These are phyloP conservation scores for Hypericum perforatum DNA, from an alignment of 345 rosid genomes.

Conservation along the genomic window DNA sequence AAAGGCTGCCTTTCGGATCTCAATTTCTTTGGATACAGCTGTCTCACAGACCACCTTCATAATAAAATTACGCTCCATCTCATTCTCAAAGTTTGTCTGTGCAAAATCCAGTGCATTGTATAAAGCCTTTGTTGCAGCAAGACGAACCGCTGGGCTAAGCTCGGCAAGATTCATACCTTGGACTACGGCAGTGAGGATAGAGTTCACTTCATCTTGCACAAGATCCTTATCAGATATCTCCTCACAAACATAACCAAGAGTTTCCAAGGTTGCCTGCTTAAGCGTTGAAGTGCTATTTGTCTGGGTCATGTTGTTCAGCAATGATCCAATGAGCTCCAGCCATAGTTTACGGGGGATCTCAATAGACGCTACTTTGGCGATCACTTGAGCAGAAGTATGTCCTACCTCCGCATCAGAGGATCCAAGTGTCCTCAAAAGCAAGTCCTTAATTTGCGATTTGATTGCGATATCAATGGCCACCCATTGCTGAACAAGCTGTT, in stretches of 20 bases:
- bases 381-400: conserved; percentile 84
- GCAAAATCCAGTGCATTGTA: conserved; percentile 88
- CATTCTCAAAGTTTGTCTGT: conserved; percentile 83
- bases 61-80: conserved; percentile 82
- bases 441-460: conserved; percentile 78
- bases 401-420: conserved; percentile 65
- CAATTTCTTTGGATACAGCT: conserved; percentile 65
- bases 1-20: conserved; percentile 82
- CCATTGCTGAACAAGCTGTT: conserved; percentile 69
- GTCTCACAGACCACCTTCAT: conserved; percentile 95
- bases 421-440: conserved; percentile 57
- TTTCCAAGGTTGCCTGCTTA: conserved; percentile 86
- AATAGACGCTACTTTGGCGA: conserved; percentile 83
- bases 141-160: conserved; percentile 64
- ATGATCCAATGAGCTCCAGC: conserved; percentile 65
- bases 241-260: conserved; percentile 89
- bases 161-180: conserved; percentile 90
- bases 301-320: conserved; percentile 74
- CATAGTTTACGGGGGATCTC: conserved; percentile 90
- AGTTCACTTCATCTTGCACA: conserved; percentile 80
- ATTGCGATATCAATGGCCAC: conserved; percentile 40
- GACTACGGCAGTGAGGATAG: conserved; percentile 89
- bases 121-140: conserved; percentile 74
- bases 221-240: conserved; percentile 82
- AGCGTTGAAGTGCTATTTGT: conserved; percentile 40